Base-by-base conservation (phyloP, 164 flowering plant species). In the Macadamia integrifolia region DNA sequence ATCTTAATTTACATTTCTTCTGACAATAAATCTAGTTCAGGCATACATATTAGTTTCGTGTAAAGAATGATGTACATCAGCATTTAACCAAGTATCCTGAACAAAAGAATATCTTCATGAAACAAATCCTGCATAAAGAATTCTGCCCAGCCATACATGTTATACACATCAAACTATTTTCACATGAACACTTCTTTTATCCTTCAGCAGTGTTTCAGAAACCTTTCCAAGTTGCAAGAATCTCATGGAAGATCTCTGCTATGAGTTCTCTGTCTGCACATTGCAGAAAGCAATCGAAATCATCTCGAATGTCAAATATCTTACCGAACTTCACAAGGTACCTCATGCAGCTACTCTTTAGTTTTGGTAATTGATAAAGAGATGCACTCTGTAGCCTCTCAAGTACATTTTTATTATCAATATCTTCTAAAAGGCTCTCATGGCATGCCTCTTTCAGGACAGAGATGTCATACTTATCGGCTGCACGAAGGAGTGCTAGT, bases 291-390 rank as follows among this genome's bases (percentile, higher is more conserved):
- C 71, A 73, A 67, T 83, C 85, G 63, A 94, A 83, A 50, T 94
- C 97, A 40, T 90, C 93, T 29, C 83, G 79, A 46, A 94, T 83
- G 65, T 94, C 99, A 65, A 65, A 88, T 74, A 94, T 92, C 79
- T 90, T 94, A 52, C 97, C 92, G 69, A 94, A 94, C 78, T 83
- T 88, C 71, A 94, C 88, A 18, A 94, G 90, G 69, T 94, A 94
- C 74, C 72, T 71, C 88, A 90, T 75, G 78, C 97, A 94, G 77
- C 90, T 69, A 14, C 71, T 74, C 85, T 94, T 92, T 71, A 94
- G 87, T 69, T 72, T 77, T 1, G 88, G 86, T 69, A 94, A 80
- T 58, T 82, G 90, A 74, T 87, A 94, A 0, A 92, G 83, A 40
- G 73, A 72, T 10, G 99, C 93, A 76, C 66, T 82, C 58, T 90